These are phyloP conservation scores for Aspergillus latus DNA, from an alignment of 2,329 filamentous ascomycete species.

Conservation along the genomic window DNA sequence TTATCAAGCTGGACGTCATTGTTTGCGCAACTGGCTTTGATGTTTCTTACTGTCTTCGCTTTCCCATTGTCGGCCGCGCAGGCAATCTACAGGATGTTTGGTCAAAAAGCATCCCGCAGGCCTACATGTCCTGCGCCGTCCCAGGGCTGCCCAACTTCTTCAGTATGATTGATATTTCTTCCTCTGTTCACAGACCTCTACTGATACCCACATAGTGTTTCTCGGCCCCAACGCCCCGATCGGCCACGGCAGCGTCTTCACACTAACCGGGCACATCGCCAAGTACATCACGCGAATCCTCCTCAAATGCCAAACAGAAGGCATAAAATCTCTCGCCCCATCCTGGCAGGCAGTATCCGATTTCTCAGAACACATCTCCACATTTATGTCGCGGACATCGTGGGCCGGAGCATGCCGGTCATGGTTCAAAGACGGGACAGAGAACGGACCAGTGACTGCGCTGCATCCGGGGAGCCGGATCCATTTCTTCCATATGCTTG, in stretches of 20 bases:
- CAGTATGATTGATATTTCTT: background rate
- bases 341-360: background rate
- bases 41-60: slow-evolving; percentile 2
- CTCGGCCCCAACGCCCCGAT: background rate
- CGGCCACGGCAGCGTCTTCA: background rate
- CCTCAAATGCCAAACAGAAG: background rate
- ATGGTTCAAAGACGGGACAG: background rate
- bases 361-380: background rate
- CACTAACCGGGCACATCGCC: background rate
- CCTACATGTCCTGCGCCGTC: background rate
- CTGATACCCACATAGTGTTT: background rate
- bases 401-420: background rate
- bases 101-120: background rate
- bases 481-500: slow-evolving; percentile 11
- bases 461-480: slow-evolving; percentile 9
- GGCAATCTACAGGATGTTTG: background rate
- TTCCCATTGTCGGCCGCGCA: background rate
- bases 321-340: background rate
- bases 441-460: slow-evolving; percentile 5
- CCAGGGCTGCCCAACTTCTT: background rate
- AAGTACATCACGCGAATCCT: slow-evolving; percentile 1
- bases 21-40: slow-evolving; percentile 8
- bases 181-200: background rate
- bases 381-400: slow-evolving; percentile 1
- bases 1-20: background rate